These are phyloP conservation scores for Cladophialophora bantiana DNA, from an alignment of 2,329 filamentous ascomycete species.

Conservation along the genomic window DNA sequence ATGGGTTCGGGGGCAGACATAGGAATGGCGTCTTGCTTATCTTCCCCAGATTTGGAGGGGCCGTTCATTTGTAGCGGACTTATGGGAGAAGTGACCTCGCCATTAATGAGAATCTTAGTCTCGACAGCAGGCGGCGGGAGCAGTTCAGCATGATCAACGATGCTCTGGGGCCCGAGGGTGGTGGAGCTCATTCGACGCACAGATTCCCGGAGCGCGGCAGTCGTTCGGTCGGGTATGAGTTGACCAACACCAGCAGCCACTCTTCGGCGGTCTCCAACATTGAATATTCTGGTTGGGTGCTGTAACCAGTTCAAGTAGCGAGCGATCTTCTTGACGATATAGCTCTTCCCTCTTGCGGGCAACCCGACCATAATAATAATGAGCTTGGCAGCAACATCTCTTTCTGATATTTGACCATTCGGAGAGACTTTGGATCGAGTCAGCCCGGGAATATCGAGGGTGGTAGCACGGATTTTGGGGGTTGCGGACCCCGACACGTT, in stretches of 20 bases:
- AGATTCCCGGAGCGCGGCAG: slow-evolving; percentile 51
- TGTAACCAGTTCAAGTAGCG: slow-evolving; percentile 97
- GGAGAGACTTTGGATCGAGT: slow-evolving; percentile 95
- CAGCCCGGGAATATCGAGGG: slow-evolving; percentile 94
- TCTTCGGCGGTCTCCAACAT: slow-evolving; percentile 89
- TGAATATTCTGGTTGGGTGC: slow-evolving; percentile 95
- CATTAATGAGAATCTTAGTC: slow-evolving; percentile 66
- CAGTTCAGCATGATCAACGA: slow-evolving; percentile 43
- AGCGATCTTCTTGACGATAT: slow-evolving; percentile 97
- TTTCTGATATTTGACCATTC: slow-evolving; percentile 89
- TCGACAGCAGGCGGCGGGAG: slow-evolving; percentile 54
- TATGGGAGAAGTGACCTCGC: slow-evolving; percentile 46
- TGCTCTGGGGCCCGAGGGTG: slow-evolving; percentile 41
- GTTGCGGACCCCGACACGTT: slow-evolving; percentile 79
- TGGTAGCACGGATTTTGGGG: slow-evolving; percentile 85
- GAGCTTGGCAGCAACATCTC: slow-evolving; percentile 94
- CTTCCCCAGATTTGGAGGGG: slow-evolving; percentile 6
- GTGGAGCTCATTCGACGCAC: slow-evolving; percentile 53
- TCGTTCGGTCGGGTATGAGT: slow-evolving; percentile 45
- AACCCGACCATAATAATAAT: slow-evolving; percentile 98
- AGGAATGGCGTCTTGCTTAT: slow-evolving; percentile 26
- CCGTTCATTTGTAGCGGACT: slow-evolving; percentile 34
- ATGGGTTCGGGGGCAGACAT: slow-evolving; percentile 60
- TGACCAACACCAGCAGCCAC: slow-evolving; percentile 70
- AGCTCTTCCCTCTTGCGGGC: slow-evolving; percentile 94